phyloP scores from a whole-genome alignment of 1,284 basidiomycete genomes.

The Malassezia caprae region DNA sequence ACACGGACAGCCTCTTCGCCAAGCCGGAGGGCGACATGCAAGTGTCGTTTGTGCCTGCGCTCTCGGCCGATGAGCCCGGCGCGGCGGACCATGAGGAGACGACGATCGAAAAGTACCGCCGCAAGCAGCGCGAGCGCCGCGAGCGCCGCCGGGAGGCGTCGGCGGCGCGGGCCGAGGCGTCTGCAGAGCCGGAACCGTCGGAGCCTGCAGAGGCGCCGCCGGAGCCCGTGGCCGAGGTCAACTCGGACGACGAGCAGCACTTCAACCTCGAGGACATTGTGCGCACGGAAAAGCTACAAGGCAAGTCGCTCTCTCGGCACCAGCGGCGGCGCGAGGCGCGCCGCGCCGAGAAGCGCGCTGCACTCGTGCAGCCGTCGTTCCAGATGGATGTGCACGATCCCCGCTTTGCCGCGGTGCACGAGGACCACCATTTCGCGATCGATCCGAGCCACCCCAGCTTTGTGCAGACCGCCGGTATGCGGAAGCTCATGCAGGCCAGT shows the following conservation, averaged over 20 bases:
- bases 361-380: constrained; percentile 53
- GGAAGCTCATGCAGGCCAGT: constrained; percentile 25
- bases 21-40: constrained; percentile 34
- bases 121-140: constrained; percentile 45
- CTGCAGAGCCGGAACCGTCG: constrained; percentile 53
- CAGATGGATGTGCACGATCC: constrained; percentile 74
- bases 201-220: not conserved
- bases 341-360: constrained; percentile 49
- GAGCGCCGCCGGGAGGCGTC: constrained; percentile 18
- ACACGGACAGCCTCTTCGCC: constrained; percentile 19
- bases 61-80: constrained; percentile 32
- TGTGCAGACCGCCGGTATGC: constrained; percentile 43
- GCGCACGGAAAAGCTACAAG: constrained; percentile 58
- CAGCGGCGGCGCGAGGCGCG: constrained; percentile 22
- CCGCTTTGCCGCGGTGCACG: constrained; percentile 75
- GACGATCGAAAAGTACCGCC: constrained; percentile 43
- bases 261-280: constrained; percentile 86
- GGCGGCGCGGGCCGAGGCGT: constrained; percentile 11
- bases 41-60: constrained; percentile 45
- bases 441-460: constrained; percentile 76
- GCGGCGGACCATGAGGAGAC: constrained; percentile 31
- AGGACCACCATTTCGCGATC: constrained; percentile 85
- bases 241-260: constrained; percentile 53
- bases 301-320: constrained; percentile 28
- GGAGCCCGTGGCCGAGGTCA: constrained; percentile 14